Evolutionary conservation across 139 green algal species (phyloP).

Genomic region (Coelastrella sp.): DNA sequence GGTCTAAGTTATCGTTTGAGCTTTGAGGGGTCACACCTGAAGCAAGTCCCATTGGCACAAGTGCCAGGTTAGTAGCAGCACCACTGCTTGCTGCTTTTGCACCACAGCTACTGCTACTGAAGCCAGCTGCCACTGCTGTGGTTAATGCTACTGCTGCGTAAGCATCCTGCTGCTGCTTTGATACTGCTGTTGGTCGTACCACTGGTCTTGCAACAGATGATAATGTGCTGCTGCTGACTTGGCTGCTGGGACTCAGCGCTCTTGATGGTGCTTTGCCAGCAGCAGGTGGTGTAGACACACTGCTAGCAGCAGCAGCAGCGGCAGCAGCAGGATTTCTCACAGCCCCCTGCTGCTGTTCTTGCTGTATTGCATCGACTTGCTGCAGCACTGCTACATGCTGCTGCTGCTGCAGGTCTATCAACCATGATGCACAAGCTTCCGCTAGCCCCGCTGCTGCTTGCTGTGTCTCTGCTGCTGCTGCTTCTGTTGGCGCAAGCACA

Average conservation of each 20-base stretch:
- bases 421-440: slow-evolving; percentile 9
- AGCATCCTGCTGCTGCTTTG: background rate
- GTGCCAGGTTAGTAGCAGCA: too few relatives aligned
- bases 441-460: background rate
- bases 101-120: background rate
- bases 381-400: background rate
- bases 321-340: background rate
- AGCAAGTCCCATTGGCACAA: too few relatives aligned
- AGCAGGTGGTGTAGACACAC: too few relatives aligned
- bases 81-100: background rate
- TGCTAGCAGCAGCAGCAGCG: background rate
- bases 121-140: background rate
- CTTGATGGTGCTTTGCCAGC: background rate
- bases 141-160: background rate
- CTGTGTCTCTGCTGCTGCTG: background rate
- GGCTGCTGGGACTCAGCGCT: too few relatives aligned
- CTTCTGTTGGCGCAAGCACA: background rate
- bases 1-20: too few relatives aligned
- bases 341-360: background rate
- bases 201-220: background rate
- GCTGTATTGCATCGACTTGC: background rate
- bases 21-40: too few relatives aligned
- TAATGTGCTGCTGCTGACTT: too few relatives aligned
- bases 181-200: background rate
- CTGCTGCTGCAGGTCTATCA: background rate